phyloP scores from a whole-genome alignment of 139 green algal genomes.

The Mychonastes homosphaera region DNA sequence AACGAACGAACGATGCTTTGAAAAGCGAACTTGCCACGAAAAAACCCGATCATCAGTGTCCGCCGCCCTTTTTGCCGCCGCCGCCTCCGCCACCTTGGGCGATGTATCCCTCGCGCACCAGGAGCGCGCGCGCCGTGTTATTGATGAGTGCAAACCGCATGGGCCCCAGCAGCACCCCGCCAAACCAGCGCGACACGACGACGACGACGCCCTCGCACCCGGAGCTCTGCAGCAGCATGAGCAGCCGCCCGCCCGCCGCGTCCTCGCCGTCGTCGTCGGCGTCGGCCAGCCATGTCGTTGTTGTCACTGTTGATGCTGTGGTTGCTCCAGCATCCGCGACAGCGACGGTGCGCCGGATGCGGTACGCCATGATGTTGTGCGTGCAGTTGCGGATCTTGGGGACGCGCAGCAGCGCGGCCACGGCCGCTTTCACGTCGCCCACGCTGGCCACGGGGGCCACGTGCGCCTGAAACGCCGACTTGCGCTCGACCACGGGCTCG shows the following conservation, averaged over 20 bases:
- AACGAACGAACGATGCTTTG: no score
- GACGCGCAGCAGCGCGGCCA: conserved; percentile 56
- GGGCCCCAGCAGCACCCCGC: conserved; percentile 65
- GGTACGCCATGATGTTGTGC: conserved; percentile 82
- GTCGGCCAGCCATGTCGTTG: conserved; percentile 25
- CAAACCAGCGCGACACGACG: conserved; percentile 75
- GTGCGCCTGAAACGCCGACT: conserved; percentile 27
- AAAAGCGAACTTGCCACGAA: no score
- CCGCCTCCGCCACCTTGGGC: not conserved
- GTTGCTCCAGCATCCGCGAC: no score
- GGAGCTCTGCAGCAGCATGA: conserved; percentile 62
- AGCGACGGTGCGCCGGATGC: conserved; percentile 29
- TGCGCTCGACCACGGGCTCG: no score
- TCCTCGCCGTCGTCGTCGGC: conserved; percentile 80
- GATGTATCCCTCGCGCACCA: conserved; percentile 42
- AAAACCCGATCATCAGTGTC: no score
- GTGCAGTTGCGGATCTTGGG: conserved; percentile 70
- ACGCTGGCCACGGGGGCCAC: conserved; percentile 26
- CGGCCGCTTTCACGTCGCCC: conserved; percentile 51
- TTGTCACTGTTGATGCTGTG: not conserved
- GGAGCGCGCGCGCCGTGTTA: conserved; percentile 63
- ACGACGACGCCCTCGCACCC: conserved; percentile 51
- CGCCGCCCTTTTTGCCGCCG: not conserved
- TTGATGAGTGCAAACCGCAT: conserved; percentile 72
- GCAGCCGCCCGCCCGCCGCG: conserved; percentile 64